These are phyloP conservation scores for Coniferiporia sulphurascens DNA, from an alignment of 1,284 basidiomycete genomes.

Conservation along the genomic window DNA sequence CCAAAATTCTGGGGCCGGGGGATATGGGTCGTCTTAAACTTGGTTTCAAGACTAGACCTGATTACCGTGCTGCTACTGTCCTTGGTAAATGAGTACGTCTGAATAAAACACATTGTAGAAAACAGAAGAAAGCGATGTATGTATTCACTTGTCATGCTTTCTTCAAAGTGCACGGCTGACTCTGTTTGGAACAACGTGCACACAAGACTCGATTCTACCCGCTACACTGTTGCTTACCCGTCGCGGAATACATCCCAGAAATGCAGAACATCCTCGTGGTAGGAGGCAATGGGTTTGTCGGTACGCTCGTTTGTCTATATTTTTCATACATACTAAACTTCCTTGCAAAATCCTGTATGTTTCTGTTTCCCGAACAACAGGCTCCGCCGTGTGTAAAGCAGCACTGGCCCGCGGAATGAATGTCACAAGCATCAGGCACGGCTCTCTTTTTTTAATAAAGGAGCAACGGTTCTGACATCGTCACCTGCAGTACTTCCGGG, in stretches of 20 bases:
- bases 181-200: background rate
- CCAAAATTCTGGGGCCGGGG: no score
- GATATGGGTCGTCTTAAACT: no score
- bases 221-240: no score
- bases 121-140: no score
- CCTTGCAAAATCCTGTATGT: background rate
- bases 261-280: constrained; percentile 75
- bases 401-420: constrained; percentile 81
- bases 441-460: background rate
- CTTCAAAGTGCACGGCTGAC: no score
- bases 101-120: no score
- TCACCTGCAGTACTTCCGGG: constrained; percentile 71
- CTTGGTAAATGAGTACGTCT: no score
- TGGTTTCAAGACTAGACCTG: no score
- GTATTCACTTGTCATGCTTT: no score
- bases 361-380: constrained; percentile 36
- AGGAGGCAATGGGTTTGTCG: constrained; percentile 94
- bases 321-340: background rate
- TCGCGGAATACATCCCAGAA: constrained; percentile 19
- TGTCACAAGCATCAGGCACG: constrained; percentile 85
- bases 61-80: no score
- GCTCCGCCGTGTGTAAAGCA: constrained; percentile 86
- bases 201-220: background rate
- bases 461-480: background rate
- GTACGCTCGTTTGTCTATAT: constrained; percentile 34